A percentile compares a stretch with the other conserved stretches of the same genome.
Conservation (phyloP, 1,284 basidiomycete genomes). For the Ceratobasidium sp. region DNA sequence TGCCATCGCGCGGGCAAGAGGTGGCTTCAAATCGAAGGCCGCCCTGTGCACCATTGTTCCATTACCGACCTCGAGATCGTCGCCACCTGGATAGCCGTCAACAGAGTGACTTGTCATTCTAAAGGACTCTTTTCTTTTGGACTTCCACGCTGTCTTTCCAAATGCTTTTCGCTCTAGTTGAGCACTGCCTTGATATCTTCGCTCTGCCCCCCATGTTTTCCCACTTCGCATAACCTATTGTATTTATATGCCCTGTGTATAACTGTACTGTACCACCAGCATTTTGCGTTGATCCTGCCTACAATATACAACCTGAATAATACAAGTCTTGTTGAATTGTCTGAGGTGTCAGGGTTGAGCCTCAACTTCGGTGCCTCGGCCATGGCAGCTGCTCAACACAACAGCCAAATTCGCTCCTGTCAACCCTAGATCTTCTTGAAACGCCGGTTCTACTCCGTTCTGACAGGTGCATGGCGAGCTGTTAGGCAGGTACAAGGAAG, state of each 20-base stretch:
- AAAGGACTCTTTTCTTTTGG: slow-evolving; percentile 7
- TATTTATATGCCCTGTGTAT: not conserved
- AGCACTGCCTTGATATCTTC: not conserved
- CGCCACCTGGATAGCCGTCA: slow-evolving; percentile 34
- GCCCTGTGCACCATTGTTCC: slow-evolving; percentile 30
- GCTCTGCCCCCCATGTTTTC: not conserved
- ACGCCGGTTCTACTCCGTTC: too few relatives aligned
- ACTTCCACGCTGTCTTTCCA: slow-evolving; percentile 26
- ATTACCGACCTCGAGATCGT: slow-evolving; percentile 33
- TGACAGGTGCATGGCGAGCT: too few relatives aligned
- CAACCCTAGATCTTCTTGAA: too few relatives aligned
- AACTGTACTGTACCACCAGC: not conserved
- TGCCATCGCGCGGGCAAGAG: slow-evolving; percentile 35
- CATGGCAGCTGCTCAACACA: too few relatives aligned
- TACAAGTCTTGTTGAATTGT: too few relatives aligned
- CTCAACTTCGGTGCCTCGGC: too few relatives aligned
- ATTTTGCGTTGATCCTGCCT: not conserved
- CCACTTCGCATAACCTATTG: slow-evolving; percentile 20
- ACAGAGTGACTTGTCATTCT: slow-evolving; percentile 2
- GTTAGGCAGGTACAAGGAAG: too few relatives aligned
- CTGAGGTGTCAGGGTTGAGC: too few relatives aligned
- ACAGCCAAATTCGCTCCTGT: too few relatives aligned
- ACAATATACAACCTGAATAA: not conserved
- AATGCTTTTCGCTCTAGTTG: slow-evolving; percentile 26
- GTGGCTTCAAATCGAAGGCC: slow-evolving; percentile 33